Percentiles rank a stretch among this genome's conserved stretches.
phyloP scores from a whole-genome alignment of 164 flowering plant species.

The Akebia trifoliata region DNA sequence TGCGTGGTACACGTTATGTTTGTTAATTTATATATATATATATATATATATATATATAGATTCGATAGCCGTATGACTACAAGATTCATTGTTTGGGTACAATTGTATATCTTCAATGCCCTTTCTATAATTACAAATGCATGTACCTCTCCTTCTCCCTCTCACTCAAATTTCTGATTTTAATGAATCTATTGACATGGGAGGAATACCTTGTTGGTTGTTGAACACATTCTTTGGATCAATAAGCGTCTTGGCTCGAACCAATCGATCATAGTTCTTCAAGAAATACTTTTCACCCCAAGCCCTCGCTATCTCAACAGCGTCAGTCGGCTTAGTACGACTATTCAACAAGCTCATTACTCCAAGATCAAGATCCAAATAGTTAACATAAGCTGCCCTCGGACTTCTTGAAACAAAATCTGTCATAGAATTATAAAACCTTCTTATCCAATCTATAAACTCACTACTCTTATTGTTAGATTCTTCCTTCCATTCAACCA shows the following conservation, averaged over 20 bases:
- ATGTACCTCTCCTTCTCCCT: not conserved
- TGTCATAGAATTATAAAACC: constrained; percentile 21
- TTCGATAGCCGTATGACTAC: no score
- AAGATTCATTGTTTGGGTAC: no score
- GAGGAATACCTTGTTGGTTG: constrained; percentile 56
- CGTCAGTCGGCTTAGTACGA: not conserved
- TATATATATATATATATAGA: no score
- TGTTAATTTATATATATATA: no score
- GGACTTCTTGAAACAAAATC: constrained; percentile 20
- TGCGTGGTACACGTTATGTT: no score
- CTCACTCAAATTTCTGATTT: constrained; percentile 3
- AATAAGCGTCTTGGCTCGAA: constrained; percentile 36
- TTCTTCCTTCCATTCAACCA: constrained; percentile 24
- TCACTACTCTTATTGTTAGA: constrained; percentile 8
- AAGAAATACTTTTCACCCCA: constrained; percentile 70
- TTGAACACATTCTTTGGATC: constrained; percentile 46
- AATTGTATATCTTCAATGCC: no score
- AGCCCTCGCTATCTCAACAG: constrained; percentile 29
- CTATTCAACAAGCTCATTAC: constrained; percentile 6
- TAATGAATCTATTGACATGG: constrained; percentile 10
- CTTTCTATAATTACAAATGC: no score
- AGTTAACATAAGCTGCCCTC: constrained; percentile 29
- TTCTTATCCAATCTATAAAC: constrained; percentile 19
- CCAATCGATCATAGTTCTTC: constrained; percentile 48
- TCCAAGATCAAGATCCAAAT: constrained; percentile 34